Base-by-base conservation (phyloP, 78 protist species). In the Dictyostelium firmibasis region DNA sequence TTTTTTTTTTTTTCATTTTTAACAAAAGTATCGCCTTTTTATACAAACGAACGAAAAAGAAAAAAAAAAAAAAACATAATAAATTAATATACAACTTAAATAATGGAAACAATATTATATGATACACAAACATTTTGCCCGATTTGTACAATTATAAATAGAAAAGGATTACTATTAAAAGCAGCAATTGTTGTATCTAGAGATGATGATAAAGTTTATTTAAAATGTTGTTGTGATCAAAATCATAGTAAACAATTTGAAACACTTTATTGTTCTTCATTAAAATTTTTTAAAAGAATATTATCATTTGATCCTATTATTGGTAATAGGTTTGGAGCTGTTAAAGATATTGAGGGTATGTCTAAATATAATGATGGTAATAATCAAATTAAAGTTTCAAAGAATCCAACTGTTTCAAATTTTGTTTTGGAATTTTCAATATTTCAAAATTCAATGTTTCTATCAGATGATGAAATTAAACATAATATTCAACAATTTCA, bases 121-220 rank as follows among this genome's bases (percentile, higher is more conserved):
- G 33, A 60, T 23, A 89, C 94, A 2, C 70, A 89, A 81, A 89
- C 94, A 29, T 89, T 67, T 89, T 89, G 94, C 44, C 82, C 94
- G 31, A 64, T n/a, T 62, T 89, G 94, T 81, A 81, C 94, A 81
- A 62, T 89, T 3, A 11, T 89, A 20, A 86, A 89, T 27, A 78
- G 94, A 81, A 78, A 69, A 60, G 94, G 94, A 9, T 81, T 89
- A 29, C 2, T 81, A 9, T 33, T 89, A 18, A 89, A 47, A 29
- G 70, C 70, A 25, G 94, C 94, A 1, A 36, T 64, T 0, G 94
- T 89, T 0, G 86, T 89, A 4, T 38, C 81, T 23, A 89, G 83
- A n/a, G 82, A 89, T n/a, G 84, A 81, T 33, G 84, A 79, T 31
- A 89, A 89, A n/a, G 86, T 89, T 29, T 89, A 89, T 41, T 44